Evolutionary conservation across 2,329 filamentous ascomycete species (phyloP), one percentile per base, ranked within the genome.

Genomic region (Alternaria gansuensis): DNA sequence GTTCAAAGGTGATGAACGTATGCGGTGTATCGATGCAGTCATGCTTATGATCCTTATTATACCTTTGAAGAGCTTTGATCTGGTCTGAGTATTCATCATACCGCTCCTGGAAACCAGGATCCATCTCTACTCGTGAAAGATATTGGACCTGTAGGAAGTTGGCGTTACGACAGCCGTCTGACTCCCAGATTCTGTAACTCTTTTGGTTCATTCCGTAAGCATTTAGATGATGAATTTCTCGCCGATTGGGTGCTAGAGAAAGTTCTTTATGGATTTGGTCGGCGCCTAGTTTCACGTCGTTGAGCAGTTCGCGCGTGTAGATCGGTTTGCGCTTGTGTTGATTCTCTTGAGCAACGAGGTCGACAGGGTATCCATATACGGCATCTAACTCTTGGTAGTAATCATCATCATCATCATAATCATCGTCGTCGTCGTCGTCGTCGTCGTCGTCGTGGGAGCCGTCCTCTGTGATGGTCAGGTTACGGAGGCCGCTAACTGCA

Each of bases 51-150:
- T 48, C 24, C 11, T 31, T 21, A 28, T 60, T 60, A 34, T 56
- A 49, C 8, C n/a, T 11, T 26, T 43, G 36, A 5, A 59, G 36
- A 10, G 23, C 33, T 13, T 13, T 24, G 14, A 46, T 43, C 5
- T 48, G 39, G 14, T 36, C 26, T 0, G 40, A 52, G 5, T 40
- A n/a, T 11, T 51, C 34, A 7, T 48, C 41, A 29, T 46, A 60
- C 6, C 3, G 31, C 5, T 9, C 7, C 11, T 60, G 57, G 31
- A 63, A 61, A 6, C 34, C 39, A n/a, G 57, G 52, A 36, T 54
- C 28, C 23, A 59, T 37, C 36, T 61, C 60, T n/a, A 63, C 45
- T 9, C 55, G 52, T 10, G 57, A 44, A 14, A 59, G 39, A 34
- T 56, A 60, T 9, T 56, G 24, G 10, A 61, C 48, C 5, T 4